Base-by-base conservation (phyloP, 768 basidiomycete species). In the Leccinum sublutescens region DNA sequence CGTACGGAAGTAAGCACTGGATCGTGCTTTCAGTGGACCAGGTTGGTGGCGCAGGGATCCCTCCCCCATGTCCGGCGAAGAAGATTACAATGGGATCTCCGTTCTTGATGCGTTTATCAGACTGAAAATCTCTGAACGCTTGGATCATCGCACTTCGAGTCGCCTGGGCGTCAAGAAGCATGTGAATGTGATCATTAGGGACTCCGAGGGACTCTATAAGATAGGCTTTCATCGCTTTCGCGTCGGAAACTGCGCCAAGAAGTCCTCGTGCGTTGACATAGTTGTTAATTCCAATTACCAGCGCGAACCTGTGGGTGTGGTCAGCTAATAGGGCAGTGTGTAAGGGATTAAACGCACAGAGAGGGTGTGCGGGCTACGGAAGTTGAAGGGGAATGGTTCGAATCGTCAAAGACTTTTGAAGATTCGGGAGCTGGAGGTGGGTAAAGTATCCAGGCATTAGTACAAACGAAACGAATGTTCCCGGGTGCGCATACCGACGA, bases 11-110 rank as follows among this genome's bases (percentile, higher is more conserved):
- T 33, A 33, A 33, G 33, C 33, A 33, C 33, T 33, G 33, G 33
- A 33, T 12, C 11, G 11, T 33, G 33, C 33, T 4, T 33, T 33
- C 33, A 33, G 33, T 33, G 4, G 11, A 29, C 52, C 72, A 74
- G 1, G 57, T 63, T 2, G 19, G 2, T 0, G 80, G 79, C 45
- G 71, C 71, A 2, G 64, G 50, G 11, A 66, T 61, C 27, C 75
- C 65, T 4, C 73, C 68, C 23, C 80, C 80, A 51, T 81, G 80
- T 14, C 79, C 80, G 11, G 80, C 74, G 54, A 71, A 82, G 61
- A 76, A 81, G 40, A 81, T 75, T 43, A 80, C 51, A 33, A 80
- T 76, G 7, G 75, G 70, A 49, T 74, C 71, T 9, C 71, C 66
- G 23, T 70, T 50, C 0, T 58, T 52, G 34, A 74, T 69, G 11